These are phyloP conservation scores for Candida odintsovae DNA, from an alignment of 805 yeast genomes.

Conservation along the genomic window DNA sequence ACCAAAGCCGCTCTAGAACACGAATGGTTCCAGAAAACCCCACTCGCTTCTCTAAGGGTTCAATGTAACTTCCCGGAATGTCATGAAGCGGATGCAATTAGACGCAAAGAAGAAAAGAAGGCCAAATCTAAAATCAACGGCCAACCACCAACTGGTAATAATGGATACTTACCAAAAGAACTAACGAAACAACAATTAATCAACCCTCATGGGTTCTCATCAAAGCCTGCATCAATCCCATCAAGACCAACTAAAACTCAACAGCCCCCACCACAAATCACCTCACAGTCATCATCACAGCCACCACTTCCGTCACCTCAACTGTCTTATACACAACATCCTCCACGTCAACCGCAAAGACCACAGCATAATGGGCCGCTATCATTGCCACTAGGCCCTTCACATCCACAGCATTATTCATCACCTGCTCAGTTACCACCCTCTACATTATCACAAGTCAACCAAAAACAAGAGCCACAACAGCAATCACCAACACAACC, in stretches of 20 bases:
- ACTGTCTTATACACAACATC: neutral
- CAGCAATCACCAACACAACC: neutral
- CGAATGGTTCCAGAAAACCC: slow-evolving; percentile 61
- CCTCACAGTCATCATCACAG: neutral
- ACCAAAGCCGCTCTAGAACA: slow-evolving; percentile 75
- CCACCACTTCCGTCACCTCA: neutral
- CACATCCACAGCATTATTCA: neutral
- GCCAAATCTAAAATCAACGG: neutral
- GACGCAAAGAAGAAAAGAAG: slow-evolving; percentile 38
- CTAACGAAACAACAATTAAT: neutral
- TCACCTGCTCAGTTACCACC: neutral
- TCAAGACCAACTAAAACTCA: neutral
- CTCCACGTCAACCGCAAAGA: neutral
- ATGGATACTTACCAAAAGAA: neutral
- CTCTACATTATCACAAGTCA: neutral
- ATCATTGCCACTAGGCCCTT: neutral
- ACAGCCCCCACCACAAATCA: neutral
- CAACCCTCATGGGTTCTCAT: neutral
- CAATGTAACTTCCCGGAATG: slow-evolving; percentile 58
- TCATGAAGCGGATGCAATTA: slow-evolving; percentile 78
- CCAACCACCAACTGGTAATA: neutral
- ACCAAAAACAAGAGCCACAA: neutral
- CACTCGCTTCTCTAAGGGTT: slow-evolving; percentile 52
- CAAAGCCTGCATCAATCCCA: neutral
- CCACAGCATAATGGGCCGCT: neutral